Base-by-base conservation (phyloP, 2,329 filamentous ascomycete genomes). In the Calonectria multiphialidica region DNA sequence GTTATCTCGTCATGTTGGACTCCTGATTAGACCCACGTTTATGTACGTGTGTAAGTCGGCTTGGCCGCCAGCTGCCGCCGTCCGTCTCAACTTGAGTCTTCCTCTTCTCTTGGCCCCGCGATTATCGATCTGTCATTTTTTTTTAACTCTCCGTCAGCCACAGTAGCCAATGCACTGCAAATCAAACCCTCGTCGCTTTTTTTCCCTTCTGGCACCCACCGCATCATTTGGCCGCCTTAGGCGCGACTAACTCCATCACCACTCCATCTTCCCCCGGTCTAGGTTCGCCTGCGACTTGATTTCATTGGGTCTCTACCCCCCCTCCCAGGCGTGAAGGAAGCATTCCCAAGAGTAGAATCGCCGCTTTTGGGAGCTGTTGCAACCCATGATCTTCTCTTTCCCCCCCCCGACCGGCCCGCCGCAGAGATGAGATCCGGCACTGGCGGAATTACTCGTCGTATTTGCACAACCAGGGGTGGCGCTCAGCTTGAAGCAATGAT, bases 391-490 rank as follows among this genome's bases (percentile, higher is more conserved):
- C 53, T 50, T 50, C 23, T n/a, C 61, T 47, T 28, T 44, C 45
- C 47, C 47, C 62, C 28, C 62, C 63, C 68, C 33, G 53, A 50
- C 68, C 68, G 68, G 68, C 62, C 68, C 62, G 62, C 62, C 44
- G 42, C 44, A 70, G 62, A 66, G 62, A 74, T 78, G 76, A 75
- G 70, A 77, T 77, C 47, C 66, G 68, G 64, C 45, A 59, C 68
- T 61, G 73, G 55, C 62, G 74, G 66, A 30, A 68, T 68, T 68
- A 73, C 72, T 69, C 16, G 70, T 76, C 61, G 70, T 55, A 71
- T 67, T 47, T 50, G 40, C 66, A 30, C 33, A 65, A 47, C 57
- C 47, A 45, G 10, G 37, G 49, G 50, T 44, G 49, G 30, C 47
- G 25, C 30, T 49, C 49, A 35, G 67, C 59, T 49, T 44, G 44